A percentile compares a stretch with the other conserved stretches of the same genome.
phyloP scores from a whole-genome alignment of 257 asterid genomes.

The Solanum commersonii region DNA sequence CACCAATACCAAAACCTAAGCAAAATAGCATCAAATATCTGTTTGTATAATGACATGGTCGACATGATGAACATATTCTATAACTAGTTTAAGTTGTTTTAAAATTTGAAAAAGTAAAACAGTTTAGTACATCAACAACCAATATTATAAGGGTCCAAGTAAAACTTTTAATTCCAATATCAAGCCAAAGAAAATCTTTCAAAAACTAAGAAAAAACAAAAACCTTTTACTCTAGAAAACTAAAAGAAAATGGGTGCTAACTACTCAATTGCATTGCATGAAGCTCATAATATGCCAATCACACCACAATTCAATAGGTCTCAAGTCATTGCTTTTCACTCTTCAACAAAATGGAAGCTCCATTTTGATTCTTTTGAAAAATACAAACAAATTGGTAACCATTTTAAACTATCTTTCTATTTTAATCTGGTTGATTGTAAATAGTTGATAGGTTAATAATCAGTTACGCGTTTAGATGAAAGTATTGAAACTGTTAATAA shows the following conservation, averaged over 20 bases:
- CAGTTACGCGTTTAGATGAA: too few species aligned
- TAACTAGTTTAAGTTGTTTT: background rate
- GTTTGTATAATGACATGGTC: background rate
- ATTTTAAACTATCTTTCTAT: background rate
- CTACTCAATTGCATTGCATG: background rate
- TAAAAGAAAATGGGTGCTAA: background rate
- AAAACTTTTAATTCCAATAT: background rate
- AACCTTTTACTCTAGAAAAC: background rate
- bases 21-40: background rate
- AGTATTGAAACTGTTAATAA: background rate
- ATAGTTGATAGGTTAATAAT: too few species aligned
- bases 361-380: constrained; percentile 39
- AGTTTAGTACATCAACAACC: background rate
- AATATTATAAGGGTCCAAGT: constrained; percentile 16
- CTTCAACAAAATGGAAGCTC: constrained; percentile 40
- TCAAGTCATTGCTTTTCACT: constrained; percentile 29
- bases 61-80: constrained; percentile 28
- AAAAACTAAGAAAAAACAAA: background rate
- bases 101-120: background rate
- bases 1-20: background rate
- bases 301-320: constrained; percentile 10
- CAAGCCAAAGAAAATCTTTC: constrained; percentile 6
- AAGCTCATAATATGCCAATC: background rate
- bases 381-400: constrained; percentile 24
- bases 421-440: background rate